phyloP scores from a whole-genome alignment of 129 eudicot species.

The Saussurea involucrata region DNA sequence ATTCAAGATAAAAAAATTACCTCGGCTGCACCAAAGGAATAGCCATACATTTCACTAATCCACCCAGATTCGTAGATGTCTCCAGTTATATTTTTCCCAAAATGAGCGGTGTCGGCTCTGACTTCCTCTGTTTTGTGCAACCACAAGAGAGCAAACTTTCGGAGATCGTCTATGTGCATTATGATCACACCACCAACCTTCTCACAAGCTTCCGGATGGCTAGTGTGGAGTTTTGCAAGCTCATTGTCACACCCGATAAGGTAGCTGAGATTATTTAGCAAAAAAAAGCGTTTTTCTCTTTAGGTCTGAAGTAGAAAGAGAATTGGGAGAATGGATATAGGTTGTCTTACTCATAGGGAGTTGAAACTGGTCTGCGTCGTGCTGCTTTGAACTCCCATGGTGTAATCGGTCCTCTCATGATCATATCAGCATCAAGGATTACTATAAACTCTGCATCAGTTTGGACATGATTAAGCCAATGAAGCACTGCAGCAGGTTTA shows the following conservation, averaged over 20 bases:
- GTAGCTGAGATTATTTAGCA: constrained; percentile 43
- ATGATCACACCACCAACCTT: constrained; percentile 95
- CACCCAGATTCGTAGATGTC: constrained; percentile 91
- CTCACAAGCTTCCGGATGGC: constrained; percentile 92
- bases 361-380: constrained; percentile 83
- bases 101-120: constrained; percentile 90
- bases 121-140: constrained; percentile 96
- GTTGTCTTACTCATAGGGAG: constrained; percentile 84
- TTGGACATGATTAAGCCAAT: constrained; percentile 85
- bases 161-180: constrained; percentile 86
- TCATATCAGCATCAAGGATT: constrained; percentile 96
- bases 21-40: constrained; percentile 98
- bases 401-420: constrained; percentile 93
- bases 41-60: constrained; percentile 99
- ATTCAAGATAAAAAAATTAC: constrained; percentile 27
- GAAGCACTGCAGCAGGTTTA: constrained; percentile 93
- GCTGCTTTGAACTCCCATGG: constrained; percentile 97
- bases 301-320: neutral
- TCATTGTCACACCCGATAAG: constrained; percentile 90
- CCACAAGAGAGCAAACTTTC: constrained; percentile 80
- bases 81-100: constrained; percentile 70
- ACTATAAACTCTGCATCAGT: constrained; percentile 89
- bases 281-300: neutral
- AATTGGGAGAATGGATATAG: neutral
- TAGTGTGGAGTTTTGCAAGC: constrained; percentile 89